These are phyloP conservation scores for Aspergillus pseudoviridinutans DNA, from an alignment of 2,329 filamentous ascomycete genomes.

Conservation along the genomic window DNA sequence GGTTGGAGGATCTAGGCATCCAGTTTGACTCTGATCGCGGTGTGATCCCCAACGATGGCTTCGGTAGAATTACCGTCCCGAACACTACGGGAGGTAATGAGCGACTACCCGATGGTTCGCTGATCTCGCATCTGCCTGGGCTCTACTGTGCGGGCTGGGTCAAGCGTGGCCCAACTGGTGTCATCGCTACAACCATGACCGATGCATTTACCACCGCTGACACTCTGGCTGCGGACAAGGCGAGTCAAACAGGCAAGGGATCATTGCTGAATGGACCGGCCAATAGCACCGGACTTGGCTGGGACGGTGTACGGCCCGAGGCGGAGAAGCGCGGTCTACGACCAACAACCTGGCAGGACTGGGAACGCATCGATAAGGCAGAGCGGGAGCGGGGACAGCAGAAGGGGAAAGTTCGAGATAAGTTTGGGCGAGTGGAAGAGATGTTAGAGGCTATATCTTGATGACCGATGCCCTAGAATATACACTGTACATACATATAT, in stretches of 20 bases:
- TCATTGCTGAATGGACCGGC: constrained; percentile 47
- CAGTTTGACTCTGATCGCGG: constrained; percentile 72
- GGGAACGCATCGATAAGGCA: constrained; percentile 76
- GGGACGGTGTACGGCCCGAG: constrained; percentile 69
- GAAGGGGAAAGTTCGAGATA: constrained; percentile 74
- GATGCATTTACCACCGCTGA: constrained; percentile 91
- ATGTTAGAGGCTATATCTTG: constrained; percentile 49
- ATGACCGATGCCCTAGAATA: constrained; percentile 2
- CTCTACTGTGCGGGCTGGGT: constrained; percentile 96
- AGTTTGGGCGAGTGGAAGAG: constrained; percentile 54
- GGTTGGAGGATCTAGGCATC: constrained; percentile 68
- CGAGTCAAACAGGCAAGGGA: constrained; percentile 20
- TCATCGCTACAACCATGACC: constrained; percentile 93
- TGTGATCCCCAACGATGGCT: constrained; percentile 75
- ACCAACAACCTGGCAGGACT: constrained; percentile 77
- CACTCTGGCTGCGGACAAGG: constrained; percentile 76
- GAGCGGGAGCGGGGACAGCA: constrained; percentile 65
- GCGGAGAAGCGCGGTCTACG: constrained; percentile 53
- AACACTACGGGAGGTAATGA: constrained; percentile 17
- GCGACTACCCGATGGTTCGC: constrained; percentile 31
- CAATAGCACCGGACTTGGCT: constrained; percentile 55
- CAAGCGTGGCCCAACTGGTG: constrained; percentile 87
- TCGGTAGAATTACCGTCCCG: constrained; percentile 63
- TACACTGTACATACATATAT: not conserved
- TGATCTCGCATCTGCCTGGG: constrained; percentile 58